Conservation (phyloP, 768 basidiomycete species). For the Russula foetens region DNA sequence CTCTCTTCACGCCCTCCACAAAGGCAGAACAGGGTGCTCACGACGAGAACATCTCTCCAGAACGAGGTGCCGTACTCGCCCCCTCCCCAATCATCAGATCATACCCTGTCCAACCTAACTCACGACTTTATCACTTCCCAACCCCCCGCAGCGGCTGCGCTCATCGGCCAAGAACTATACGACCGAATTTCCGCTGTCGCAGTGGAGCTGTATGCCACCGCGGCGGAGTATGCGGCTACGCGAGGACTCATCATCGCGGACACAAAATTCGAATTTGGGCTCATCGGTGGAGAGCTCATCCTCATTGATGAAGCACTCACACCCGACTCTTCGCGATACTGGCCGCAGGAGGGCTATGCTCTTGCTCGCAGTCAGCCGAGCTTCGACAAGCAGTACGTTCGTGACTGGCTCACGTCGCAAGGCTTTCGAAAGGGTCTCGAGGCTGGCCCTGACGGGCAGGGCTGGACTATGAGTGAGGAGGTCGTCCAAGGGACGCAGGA, state of each 20-base stretch:
- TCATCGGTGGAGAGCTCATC: conserved; percentile 58
- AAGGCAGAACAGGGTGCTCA: conserved; percentile 92
- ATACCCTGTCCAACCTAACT: background rate
- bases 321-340: conserved; percentile 95
- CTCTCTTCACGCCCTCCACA: conserved; percentile 93
- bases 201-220: conserved; percentile 61
- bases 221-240: conserved; percentile 61
- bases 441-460: conserved; percentile 58
- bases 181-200: conserved; percentile 50
- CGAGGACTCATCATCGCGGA: conserved; percentile 92
- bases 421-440: conserved; percentile 81
- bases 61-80: conserved; percentile 55
- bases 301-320: conserved; percentile 96
- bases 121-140: background rate
- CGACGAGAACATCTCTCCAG: conserved; percentile 98
- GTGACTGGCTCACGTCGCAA: conserved; percentile 74
- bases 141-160: conserved; percentile 40
- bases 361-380: conserved; percentile 75
- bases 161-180: conserved; percentile 63
- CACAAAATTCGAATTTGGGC: conserved; percentile 98
- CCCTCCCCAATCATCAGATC: background rate
- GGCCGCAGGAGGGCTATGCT: conserved; percentile 71
- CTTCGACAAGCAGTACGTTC: conserved; percentile 94
- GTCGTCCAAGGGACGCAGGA: conserved; percentile 71
- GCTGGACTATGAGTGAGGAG: conserved; percentile 69